Conservation (phyloP, 257 asterid species). For the Ophiorrhiza pumila region DNA sequence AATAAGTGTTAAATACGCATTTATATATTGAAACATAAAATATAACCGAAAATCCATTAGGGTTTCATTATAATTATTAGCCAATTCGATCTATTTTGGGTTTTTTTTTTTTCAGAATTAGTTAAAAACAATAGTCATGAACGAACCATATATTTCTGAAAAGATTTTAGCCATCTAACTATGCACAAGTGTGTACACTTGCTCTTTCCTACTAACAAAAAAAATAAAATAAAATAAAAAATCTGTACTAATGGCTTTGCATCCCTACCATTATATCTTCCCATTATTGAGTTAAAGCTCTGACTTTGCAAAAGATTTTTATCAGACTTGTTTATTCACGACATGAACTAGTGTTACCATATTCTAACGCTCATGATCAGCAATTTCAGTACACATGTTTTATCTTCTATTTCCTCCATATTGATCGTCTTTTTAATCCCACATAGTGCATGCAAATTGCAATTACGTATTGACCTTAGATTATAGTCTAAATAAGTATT, state of each 20-base stretch:
- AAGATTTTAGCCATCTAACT: neutral
- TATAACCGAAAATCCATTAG: too few species aligned
- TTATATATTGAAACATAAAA: too few species aligned
- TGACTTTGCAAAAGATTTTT: neutral
- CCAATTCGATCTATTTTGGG: neutral
- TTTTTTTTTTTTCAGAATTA: neutral
- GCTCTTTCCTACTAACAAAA: too few species aligned
- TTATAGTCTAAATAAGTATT: too few species aligned
- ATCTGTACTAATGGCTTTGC: neutral
- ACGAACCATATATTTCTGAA: neutral
- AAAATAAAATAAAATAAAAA: too few species aligned
- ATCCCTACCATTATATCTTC: neutral
- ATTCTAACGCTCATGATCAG: neutral
- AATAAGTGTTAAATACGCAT: too few species aligned
- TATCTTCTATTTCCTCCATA: neutral
- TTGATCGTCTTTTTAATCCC: too few species aligned
- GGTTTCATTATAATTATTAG: too few species aligned
- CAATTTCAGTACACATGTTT: neutral
- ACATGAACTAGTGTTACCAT: neutral
- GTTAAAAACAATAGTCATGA: neutral
- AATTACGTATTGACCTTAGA: too few species aligned
- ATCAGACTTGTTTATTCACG: neutral
- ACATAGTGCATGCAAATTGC: too few species aligned
- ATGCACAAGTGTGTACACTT: neutral
- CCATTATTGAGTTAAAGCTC: conserved; percentile 3